Percentiles rank a stretch among this genome's conserved stretches.
Evolutionary conservation across 805 yeast genomes (phyloP).

Genomic region (Ogataea dorogensis): DNA sequence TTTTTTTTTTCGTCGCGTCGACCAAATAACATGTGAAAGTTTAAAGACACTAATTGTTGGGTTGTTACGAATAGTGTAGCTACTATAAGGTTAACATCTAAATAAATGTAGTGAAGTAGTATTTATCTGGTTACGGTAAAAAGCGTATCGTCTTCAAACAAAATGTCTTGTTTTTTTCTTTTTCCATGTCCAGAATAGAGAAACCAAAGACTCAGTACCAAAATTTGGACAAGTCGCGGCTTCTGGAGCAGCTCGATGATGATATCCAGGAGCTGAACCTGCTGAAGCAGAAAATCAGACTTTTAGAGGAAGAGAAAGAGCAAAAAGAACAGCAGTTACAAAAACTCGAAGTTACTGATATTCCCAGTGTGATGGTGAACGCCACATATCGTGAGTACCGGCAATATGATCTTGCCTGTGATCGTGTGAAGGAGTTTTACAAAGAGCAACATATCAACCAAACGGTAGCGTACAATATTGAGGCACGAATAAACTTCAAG

Average conservation of each 20-base stretch:
- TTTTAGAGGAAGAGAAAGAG: constrained; percentile 19
- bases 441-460: constrained; percentile 67
- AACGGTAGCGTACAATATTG: constrained; percentile 70
- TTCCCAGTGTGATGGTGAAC: constrained; percentile 20
- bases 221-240: constrained; percentile 32
- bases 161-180: constrained; percentile 2
- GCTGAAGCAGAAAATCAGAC: constrained; percentile 32
- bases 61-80: neutral
- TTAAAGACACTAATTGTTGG: constrained; percentile 2
- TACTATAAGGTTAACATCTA: neutral
- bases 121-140: neutral
- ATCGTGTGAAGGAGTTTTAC: constrained; percentile 63
- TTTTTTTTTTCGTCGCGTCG: constrained; percentile 10
- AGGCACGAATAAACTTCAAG: constrained; percentile 69
- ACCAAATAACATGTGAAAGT: constrained; percentile 9
- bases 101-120: neutral
- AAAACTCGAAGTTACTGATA: constrained; percentile 12
- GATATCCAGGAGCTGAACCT: constrained; percentile 42
- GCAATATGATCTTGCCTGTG: constrained; percentile 68
- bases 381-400: constrained; percentile 43
- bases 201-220: constrained; percentile 22
- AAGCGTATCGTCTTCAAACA: neutral
- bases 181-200: constrained; percentile 11
- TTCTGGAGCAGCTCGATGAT: constrained; percentile 42
- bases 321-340: constrained; percentile 13